Conservation (phyloP, 129 eudicot species). For the Pseudognaphalium luteoalbum region DNA sequence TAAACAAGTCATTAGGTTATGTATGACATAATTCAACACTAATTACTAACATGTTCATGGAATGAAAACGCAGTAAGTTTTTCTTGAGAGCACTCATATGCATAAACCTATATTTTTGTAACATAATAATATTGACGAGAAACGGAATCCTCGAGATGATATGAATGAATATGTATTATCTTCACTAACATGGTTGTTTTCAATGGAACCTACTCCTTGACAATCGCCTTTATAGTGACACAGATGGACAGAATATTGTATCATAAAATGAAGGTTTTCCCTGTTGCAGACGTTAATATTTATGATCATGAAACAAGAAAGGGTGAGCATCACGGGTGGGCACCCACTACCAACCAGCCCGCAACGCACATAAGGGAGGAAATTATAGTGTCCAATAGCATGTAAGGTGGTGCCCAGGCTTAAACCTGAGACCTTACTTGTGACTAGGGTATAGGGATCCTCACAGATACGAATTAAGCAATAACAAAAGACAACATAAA, state of each 20-base stretch:
- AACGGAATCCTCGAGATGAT: background rate
- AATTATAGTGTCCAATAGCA: background rate
- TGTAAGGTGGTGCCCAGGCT: background rate
- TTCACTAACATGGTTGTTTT: background rate
- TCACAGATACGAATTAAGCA: background rate
- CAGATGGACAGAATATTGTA: constrained; percentile 10
- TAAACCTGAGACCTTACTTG: background rate
- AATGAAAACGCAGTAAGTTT: constrained; percentile 19
- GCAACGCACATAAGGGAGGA: too few relatives aligned
- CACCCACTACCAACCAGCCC: too few relatives aligned
- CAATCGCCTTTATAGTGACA: constrained; percentile 4
- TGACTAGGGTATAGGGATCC: constrained; percentile 18
- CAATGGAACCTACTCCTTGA: background rate
- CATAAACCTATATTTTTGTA: constrained; percentile 5
- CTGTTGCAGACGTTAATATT: constrained; percentile 6
- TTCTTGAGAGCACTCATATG: background rate
- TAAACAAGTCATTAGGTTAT: constrained; percentile 9
- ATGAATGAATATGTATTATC: constrained; percentile 6
- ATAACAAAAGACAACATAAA: constrained; percentile 7
- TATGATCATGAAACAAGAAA: background rate
- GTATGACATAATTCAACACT: constrained; percentile 12
- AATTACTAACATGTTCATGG: background rate
- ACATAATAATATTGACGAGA: constrained; percentile 7
- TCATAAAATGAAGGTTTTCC: constrained; percentile 7
- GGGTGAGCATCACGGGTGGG: too few relatives aligned